phyloP scores from a whole-genome alignment of 495 filamentous ascomycete genomes.

The Penicillium subrubescens region DNA sequence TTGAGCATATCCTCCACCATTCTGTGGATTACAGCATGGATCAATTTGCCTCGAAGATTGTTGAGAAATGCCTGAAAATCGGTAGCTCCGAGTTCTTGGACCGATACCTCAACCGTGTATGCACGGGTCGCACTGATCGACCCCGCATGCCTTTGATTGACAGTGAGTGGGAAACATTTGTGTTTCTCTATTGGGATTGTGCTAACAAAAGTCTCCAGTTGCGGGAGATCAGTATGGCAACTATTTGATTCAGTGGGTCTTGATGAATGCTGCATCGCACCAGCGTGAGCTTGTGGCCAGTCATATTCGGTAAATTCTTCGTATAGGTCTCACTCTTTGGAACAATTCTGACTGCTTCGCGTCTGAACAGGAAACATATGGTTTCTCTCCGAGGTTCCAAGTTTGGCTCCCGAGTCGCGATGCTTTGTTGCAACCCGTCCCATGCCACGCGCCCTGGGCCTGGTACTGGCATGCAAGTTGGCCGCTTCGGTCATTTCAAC shows the following conservation, averaged over 20 bases:
- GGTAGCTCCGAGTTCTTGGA: constrained; percentile 87
- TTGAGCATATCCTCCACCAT: constrained; percentile 92
- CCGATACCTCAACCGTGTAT: constrained; percentile 91
- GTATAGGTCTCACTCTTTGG: background rate
- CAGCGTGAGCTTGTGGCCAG: constrained; percentile 91
- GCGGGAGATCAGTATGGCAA: constrained; percentile 98
- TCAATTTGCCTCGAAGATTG: constrained; percentile 98
- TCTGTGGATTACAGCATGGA: constrained; percentile 98
- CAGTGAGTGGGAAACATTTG: constrained; percentile 53
- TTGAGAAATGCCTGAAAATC: constrained; percentile 99
- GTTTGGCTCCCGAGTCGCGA: constrained; percentile 95
- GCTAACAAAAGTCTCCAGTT: constrained; percentile 54
- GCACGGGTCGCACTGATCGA: constrained; percentile 85
- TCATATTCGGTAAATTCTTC: constrained; percentile 69
- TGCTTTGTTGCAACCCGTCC: constrained; percentile 96
- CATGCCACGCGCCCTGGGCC: constrained; percentile 83
- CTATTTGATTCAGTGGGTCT: constrained; percentile 95
- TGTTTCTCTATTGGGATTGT: background rate
- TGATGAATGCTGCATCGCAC: constrained; percentile 80
- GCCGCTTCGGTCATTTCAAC: constrained; percentile 59
- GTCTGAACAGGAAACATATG: constrained; percentile 80
- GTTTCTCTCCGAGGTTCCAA: constrained; percentile 97
- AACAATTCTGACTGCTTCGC: constrained; percentile 5
- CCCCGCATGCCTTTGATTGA: constrained; percentile 97
- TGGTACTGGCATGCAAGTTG: constrained; percentile 65